Evolutionary conservation across 2,329 filamentous ascomycete species (phyloP).

Genomic region (Venturia aucupariae): DNA sequence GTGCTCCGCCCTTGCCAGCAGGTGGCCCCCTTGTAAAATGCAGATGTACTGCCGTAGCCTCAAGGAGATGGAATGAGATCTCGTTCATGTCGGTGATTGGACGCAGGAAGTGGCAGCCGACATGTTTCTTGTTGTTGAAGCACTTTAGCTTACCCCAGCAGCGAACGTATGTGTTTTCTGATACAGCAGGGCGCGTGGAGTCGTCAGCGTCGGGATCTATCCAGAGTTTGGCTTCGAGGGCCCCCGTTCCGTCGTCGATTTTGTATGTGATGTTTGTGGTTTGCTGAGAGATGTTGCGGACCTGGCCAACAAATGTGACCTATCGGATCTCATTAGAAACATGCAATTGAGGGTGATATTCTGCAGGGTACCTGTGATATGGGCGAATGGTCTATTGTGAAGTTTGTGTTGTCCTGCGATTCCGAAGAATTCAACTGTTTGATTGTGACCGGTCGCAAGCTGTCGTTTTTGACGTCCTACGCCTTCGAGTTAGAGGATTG

Average conservation of each 20-base stretch:
- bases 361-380: conserved; percentile 46
- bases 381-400: conserved; percentile 70
- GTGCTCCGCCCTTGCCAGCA: conserved; percentile 30
- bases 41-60: conserved; percentile 81
- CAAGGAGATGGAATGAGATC: conserved; percentile 83
- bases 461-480: conserved; percentile 52
- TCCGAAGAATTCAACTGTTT: conserved; percentile 85
- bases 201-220: conserved; percentile 48
- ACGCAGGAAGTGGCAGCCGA: conserved; percentile 72
- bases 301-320: conserved; percentile 81
- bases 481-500: background rate
- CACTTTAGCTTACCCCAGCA: conserved; percentile 77
- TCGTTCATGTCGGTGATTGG: conserved; percentile 82
- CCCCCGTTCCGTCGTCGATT: conserved; percentile 88
- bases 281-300: conserved; percentile 78
- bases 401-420: conserved; percentile 65
- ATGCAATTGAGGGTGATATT: background rate
- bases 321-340: conserved; percentile 27
- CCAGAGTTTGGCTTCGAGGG: conserved; percentile 87
- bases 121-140: conserved; percentile 74
- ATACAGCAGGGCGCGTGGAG: conserved; percentile 46
- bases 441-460: conserved; percentile 85
- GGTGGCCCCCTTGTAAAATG: conserved; percentile 65
- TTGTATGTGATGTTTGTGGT: conserved; percentile 87
- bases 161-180: conserved; percentile 71